Conservation (phyloP, 805 yeast species). For the Torulaspora franciscae region DNA sequence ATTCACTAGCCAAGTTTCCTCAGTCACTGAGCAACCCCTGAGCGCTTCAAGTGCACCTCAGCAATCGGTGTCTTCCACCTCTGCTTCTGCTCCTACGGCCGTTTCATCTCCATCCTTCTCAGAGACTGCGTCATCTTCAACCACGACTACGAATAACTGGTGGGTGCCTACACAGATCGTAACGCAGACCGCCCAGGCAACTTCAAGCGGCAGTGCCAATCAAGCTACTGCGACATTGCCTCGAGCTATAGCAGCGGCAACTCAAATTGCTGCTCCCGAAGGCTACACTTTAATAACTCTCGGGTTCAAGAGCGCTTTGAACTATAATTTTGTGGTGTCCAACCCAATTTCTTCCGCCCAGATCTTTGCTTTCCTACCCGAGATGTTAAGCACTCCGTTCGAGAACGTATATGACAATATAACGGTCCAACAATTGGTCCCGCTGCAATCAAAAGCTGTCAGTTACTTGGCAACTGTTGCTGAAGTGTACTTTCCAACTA, state of each 20-base stretch:
- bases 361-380: conserved; percentile 65
- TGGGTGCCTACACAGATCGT: conserved; percentile 75
- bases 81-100: conserved; percentile 1
- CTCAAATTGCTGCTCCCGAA: conserved; percentile 35
- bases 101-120: conserved; percentile 9
- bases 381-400: conserved; percentile 61
- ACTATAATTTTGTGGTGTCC: conserved; percentile 79
- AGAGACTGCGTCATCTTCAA: conserved; percentile 15
- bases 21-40: not conserved
- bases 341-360: conserved; percentile 84
- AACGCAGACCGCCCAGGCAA: conserved; percentile 43
- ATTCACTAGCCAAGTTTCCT: not conserved
- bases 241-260: conserved; percentile 37
- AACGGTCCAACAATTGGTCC: conserved; percentile 65
- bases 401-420: conserved; percentile 43
- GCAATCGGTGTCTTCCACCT: conserved; percentile 1
- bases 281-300: conserved; percentile 29
- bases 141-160: conserved; percentile 39
- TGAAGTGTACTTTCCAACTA: conserved; percentile 70
- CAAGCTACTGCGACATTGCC: conserved; percentile 39
- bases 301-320: conserved; percentile 64
- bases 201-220: conserved; percentile 46
- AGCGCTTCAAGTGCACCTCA: not conserved
- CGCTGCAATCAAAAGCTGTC: conserved; percentile 54
- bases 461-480: conserved; percentile 83